A percentile compares a stretch with the other conserved stretches of the same genome.
Conservation (phyloP, 176 grass and related monocot species). For the Avena eriantha region DNA sequence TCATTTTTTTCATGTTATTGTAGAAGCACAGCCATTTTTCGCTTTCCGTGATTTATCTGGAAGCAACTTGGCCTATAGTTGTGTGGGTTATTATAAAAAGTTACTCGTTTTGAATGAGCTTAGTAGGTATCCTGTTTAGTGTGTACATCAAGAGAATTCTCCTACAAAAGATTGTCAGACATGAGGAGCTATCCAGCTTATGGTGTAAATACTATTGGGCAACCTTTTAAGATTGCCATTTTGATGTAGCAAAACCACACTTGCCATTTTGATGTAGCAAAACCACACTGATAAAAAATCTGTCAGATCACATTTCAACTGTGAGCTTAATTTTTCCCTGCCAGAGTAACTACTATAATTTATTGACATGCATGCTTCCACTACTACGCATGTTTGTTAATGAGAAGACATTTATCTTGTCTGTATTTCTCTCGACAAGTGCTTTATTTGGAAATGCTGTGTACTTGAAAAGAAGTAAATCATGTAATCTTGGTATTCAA, state of each 20-base stretch:
- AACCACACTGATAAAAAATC: slow-evolving; percentile 8
- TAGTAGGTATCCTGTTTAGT: neutral
- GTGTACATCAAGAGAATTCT: neutral
- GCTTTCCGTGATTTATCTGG: neutral
- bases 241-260: neutral
- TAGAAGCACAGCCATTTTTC: neutral
- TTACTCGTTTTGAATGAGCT: neutral
- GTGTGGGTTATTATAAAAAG: slow-evolving; percentile 1
- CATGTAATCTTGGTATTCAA: slow-evolving; percentile 22
- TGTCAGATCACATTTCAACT: slow-evolving; percentile 11
- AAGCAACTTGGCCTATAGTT: slow-evolving; percentile 14
- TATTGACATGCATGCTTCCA: neutral
- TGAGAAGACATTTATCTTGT: slow-evolving; percentile 4
- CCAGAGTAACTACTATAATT: slow-evolving; percentile 32
- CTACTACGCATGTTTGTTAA: slow-evolving; percentile 1
- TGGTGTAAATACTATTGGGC: slow-evolving; percentile 13
- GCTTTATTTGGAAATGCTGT: slow-evolving; percentile 16
- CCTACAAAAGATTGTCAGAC: slow-evolving; percentile 6
- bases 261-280: neutral
- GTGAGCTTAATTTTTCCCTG: neutral
- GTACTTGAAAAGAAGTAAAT: slow-evolving; percentile 43
- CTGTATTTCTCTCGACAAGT: slow-evolving; percentile 1
- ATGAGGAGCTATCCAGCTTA: slow-evolving; percentile 3
- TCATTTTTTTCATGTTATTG: neutral
- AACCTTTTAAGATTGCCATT: neutral